phyloP scores from a whole-genome alignment of 2,329 filamentous ascomycete species.

The Pestalotiopsis fici region DNA sequence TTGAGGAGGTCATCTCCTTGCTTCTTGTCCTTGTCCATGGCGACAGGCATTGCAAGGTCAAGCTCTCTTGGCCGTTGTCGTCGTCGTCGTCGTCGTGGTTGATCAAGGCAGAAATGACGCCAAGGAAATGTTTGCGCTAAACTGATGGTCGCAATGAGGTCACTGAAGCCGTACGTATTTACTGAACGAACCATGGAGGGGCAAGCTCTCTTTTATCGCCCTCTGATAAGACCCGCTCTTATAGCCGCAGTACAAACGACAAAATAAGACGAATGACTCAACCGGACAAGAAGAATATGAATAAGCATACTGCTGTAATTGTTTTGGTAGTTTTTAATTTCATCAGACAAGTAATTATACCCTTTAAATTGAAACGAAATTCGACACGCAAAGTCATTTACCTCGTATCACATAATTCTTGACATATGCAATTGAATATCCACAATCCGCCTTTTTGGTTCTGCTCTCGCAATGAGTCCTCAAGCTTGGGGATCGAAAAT shows the following conservation, averaged over 20 bases:
- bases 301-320: not conserved
- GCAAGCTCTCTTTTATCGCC: not conserved
- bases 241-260: not conserved
- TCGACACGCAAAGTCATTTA: too few relatives aligned
- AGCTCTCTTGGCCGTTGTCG: not conserved
- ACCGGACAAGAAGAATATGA: not conserved
- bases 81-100: not conserved
- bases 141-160: not conserved
- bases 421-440: too few relatives aligned
- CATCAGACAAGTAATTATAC: too few relatives aligned
- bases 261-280: not conserved
- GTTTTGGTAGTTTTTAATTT: too few relatives aligned
- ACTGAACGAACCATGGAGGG: not conserved
- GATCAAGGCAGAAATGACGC: not conserved
- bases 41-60: not conserved
- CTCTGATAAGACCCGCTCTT: not conserved
- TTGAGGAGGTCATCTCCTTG: constrained; percentile 47
- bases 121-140: not conserved
- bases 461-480: too few relatives aligned
- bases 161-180: not conserved
- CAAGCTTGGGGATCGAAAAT: too few relatives aligned
- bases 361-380: too few relatives aligned
- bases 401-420: too few relatives aligned
- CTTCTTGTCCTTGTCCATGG: constrained; percentile 37
- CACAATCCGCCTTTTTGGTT: too few relatives aligned